Conservation (phyloP, 2,329 filamentous ascomycete genomes). For the Aspergillus tamarii region DNA sequence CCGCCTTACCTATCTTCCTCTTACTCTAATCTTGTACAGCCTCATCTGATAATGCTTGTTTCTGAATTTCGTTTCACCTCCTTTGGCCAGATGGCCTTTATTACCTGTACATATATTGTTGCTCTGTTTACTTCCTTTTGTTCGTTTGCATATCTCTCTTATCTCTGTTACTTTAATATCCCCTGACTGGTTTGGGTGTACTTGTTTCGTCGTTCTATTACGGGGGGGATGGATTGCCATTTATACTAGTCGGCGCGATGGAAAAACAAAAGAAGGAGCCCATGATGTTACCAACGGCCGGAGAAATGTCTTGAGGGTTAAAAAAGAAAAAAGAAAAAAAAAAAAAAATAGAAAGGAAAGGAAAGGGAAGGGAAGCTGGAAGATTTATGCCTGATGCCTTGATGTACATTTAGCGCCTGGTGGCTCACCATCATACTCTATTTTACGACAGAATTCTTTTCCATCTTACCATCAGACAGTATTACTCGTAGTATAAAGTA, state of each 20-base stretch:
- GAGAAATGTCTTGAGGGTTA: slow-evolving; percentile 4
- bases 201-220: slow-evolving; percentile 19
- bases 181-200: slow-evolving; percentile 23
- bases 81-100: slow-evolving; percentile 3
- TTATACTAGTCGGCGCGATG: slow-evolving; percentile 5
- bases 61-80: slow-evolving; percentile 6
- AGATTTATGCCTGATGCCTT: slow-evolving; percentile 20
- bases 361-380: slow-evolving; percentile 2
- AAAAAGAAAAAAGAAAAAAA: background rate
- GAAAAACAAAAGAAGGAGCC: slow-evolving; percentile 13
- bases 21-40: slow-evolving; percentile 22
- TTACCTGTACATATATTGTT: slow-evolving; percentile 24
- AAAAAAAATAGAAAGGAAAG: slow-evolving; percentile 1
- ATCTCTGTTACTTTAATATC: slow-evolving; percentile 8
- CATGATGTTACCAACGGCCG: slow-evolving; percentile 9
- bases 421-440: slow-evolving; percentile 3
- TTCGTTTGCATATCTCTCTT: slow-evolving; percentile 1
- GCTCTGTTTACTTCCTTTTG: slow-evolving; percentile 3
- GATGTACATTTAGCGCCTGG: slow-evolving; percentile 21
- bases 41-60: slow-evolving; percentile 21
- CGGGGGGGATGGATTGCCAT: slow-evolving; percentile 10
- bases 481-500: too few species aligned
- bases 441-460: background rate
- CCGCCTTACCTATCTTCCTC: background rate
- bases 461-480: too few species aligned